A percentile compares a stretch with the other conserved stretches of the same genome.
These are phyloP conservation scores for Corniculantispora saksenae DNA, from an alignment of 2,329 filamentous ascomycete species.

Conservation along the genomic window DNA sequence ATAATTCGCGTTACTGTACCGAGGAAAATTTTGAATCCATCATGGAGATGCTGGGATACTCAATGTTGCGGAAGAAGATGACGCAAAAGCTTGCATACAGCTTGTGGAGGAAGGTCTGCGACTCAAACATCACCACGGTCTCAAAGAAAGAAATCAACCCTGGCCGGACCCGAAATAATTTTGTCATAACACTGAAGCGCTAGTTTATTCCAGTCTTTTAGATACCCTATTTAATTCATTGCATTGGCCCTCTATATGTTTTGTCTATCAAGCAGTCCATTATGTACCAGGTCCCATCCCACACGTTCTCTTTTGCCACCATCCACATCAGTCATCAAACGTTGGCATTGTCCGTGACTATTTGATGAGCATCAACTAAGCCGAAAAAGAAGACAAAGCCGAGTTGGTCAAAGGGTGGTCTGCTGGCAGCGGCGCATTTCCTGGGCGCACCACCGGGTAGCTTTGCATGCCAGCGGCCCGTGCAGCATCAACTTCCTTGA, in stretches of 20 bases:
- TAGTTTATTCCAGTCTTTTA: background rate
- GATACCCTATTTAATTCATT: background rate
- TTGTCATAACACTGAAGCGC: constrained; percentile 69
- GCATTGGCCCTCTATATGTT: background rate
- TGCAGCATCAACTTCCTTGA: constrained; percentile 67
- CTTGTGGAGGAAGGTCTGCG: constrained; percentile 65
- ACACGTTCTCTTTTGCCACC: too few species aligned
- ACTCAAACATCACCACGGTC: background rate
- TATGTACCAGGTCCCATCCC: background rate
- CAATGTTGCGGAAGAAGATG: constrained; percentile 64
- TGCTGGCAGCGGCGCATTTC: constrained; percentile 64
- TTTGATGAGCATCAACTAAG: background rate
- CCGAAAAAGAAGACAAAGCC: constrained; percentile 29
- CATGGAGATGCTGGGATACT: constrained; percentile 77
- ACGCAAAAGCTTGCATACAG: constrained; percentile 87
- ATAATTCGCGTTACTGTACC: constrained; percentile 88
- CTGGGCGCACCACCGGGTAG: constrained; percentile 64
- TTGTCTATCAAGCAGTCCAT: background rate
- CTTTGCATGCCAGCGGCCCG: constrained; percentile 63
- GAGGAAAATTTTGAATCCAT: constrained; percentile 68
- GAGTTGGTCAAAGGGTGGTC: constrained; percentile 42
- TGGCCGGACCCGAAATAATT: constrained; percentile 83
- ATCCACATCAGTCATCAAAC: too few species aligned
- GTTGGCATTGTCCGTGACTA: background rate
- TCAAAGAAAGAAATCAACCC: constrained; percentile 76